Evolutionary conservation across 2,329 filamentous ascomycete genomes (phyloP).

Genomic region (Trichoderma sp.): DNA sequence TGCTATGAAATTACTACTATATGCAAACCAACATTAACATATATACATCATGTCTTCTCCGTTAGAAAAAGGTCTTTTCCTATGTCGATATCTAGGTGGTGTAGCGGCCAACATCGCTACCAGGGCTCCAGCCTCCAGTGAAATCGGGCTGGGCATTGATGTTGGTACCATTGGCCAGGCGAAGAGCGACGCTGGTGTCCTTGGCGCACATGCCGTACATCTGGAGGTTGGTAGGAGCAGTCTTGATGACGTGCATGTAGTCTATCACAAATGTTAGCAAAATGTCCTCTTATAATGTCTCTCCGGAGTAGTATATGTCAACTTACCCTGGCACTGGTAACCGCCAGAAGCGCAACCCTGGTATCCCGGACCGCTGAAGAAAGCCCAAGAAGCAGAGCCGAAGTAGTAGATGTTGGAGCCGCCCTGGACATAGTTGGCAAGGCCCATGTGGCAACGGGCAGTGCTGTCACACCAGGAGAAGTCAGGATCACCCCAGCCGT

Average conservation of each 20-base stretch:
- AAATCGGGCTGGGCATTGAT: conserved; percentile 37
- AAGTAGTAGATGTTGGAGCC: conserved; percentile 44
- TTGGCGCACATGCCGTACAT: conserved; percentile 46
- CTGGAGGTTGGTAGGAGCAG: conserved; percentile 42
- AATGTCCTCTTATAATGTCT: background rate
- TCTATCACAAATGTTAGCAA: conserved; percentile 19
- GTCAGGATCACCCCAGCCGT: conserved; percentile 44
- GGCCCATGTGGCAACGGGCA: conserved; percentile 45
- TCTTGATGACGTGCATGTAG: conserved; percentile 41
- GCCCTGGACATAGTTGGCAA: conserved; percentile 44
- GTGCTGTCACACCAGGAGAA: conserved; percentile 41
- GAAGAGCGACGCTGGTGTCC: conserved; percentile 38
- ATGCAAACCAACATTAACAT: background rate
- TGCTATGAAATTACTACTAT: background rate
- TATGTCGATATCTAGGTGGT: conserved; percentile 26
- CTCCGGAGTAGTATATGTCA: background rate
- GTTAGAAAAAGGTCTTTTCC: background rate
- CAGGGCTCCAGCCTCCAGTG: conserved; percentile 38
- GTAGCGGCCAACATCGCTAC: conserved; percentile 40
- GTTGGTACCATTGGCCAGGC: conserved; percentile 39
- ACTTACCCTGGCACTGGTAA: conserved; percentile 38
- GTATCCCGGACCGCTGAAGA: conserved; percentile 44
- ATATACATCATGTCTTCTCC: background rate
- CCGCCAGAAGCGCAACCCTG: conserved; percentile 34
- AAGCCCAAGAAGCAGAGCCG: conserved; percentile 46